Conservation (phyloP, 805 yeast genomes). For the Yarrowia deformans region DNA sequence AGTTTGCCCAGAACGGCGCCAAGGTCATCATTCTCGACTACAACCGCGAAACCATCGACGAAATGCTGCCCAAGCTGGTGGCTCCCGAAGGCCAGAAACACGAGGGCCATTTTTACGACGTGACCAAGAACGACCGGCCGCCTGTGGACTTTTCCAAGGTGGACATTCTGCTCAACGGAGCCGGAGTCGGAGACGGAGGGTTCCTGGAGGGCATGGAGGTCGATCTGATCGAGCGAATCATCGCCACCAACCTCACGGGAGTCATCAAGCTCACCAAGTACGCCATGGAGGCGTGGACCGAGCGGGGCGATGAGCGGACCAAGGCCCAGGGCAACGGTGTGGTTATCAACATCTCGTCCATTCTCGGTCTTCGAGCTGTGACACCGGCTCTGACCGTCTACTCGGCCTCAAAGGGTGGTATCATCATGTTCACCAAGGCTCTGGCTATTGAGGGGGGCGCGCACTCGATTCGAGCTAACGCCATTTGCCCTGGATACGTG, state of each 20-base stretch:
- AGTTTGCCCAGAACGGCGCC: constrained; percentile 28
- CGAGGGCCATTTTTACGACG: constrained; percentile 18
- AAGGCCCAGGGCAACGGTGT: constrained; percentile 44
- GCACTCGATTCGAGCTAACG: constrained; percentile 64
- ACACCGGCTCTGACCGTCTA: constrained; percentile 69
- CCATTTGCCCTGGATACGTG: constrained; percentile 71
- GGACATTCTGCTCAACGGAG: constrained; percentile 61
- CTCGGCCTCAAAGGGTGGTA: constrained; percentile 73
- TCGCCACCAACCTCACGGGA: constrained; percentile 64
- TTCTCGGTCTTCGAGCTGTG: constrained; percentile 58
- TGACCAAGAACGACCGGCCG: constrained; percentile 19
- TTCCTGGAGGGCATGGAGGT: constrained; percentile 55
- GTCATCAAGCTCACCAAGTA: constrained; percentile 67
- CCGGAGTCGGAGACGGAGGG: constrained; percentile 66
- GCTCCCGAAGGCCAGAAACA: constrained; percentile 29
- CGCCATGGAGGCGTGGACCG: constrained; percentile 60
- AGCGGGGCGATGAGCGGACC: constrained; percentile 42
- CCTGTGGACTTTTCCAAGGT: constrained; percentile 42
- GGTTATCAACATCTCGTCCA: constrained; percentile 72
- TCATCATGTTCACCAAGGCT: constrained; percentile 65
- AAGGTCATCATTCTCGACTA: constrained; percentile 50
- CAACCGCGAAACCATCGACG: constrained; percentile 52
- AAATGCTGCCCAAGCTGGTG: not conserved
- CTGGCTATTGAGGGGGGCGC: constrained; percentile 67
- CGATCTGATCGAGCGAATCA: constrained; percentile 56